Evolutionary conservation across 2,329 filamentous ascomycete genomes (phyloP).

Genomic region (Dissoconium aciculare): DNA sequence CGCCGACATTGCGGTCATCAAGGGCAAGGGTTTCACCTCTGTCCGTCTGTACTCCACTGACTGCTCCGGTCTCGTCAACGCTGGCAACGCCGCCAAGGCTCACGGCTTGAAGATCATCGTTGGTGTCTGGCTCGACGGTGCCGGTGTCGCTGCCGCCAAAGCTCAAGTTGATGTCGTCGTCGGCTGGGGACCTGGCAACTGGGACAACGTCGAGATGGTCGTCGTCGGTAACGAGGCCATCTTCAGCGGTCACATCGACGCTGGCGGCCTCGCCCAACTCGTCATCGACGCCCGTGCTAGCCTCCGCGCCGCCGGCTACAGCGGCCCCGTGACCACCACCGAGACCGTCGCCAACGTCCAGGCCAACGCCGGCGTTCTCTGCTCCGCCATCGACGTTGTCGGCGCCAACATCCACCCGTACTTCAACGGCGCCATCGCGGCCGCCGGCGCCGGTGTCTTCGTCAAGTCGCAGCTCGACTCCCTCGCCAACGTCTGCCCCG

Average conservation of each 20-base stretch:
- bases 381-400: constrained; percentile 59
- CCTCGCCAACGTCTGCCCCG: constrained; percentile 54
- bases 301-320: constrained; percentile 46
- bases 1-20: constrained; percentile 29
- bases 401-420: constrained; percentile 84
- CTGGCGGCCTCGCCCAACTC: constrained; percentile 51
- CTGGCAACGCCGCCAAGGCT: constrained; percentile 53
- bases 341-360: constrained; percentile 73
- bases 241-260: constrained; percentile 55
- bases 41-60: constrained; percentile 82
- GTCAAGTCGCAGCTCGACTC: constrained; percentile 57
- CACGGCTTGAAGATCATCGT: constrained; percentile 66
- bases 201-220: constrained; percentile 61
- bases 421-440: constrained; percentile 61
- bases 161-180: constrained; percentile 61
- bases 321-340: constrained; percentile 63
- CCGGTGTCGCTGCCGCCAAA: constrained; percentile 40
- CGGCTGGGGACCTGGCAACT: constrained; percentile 55
- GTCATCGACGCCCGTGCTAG: constrained; percentile 50
- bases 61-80: constrained; percentile 64
- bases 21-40: constrained; percentile 42
- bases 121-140: constrained; percentile 67
- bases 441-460: constrained; percentile 58
- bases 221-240: constrained; percentile 86
- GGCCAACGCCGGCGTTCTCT: constrained; percentile 46